These are phyloP conservation scores for Coffea canephora DNA, from an alignment of 257 asterid species.

Conservation along the genomic window DNA sequence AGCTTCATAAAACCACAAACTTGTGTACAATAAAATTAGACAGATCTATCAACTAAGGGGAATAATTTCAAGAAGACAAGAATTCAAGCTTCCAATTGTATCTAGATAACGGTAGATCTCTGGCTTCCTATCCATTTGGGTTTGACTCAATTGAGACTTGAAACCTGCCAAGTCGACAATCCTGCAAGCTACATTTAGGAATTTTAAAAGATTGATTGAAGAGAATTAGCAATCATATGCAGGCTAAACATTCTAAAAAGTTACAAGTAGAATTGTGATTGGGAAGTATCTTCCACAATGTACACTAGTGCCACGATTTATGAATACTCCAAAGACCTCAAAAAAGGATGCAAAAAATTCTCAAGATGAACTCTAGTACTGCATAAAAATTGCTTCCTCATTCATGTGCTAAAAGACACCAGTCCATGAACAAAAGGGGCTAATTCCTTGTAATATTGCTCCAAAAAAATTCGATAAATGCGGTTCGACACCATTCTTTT, in stretches of 20 bases:
- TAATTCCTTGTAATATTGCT: no score
- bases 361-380: not conserved
- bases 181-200: slow-evolving; percentile 16
- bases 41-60: no score
- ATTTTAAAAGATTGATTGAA: slow-evolving; percentile 9
- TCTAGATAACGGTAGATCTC: slow-evolving; percentile 27
- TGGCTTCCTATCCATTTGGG: slow-evolving; percentile 55
- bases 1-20: no score
- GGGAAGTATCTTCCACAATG: not conserved
- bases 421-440: no score
- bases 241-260: not conserved
- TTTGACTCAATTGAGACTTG: slow-evolving; percentile 43
- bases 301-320: not conserved
- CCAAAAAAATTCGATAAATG: no score
- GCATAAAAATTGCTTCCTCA: no score
- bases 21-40: no score
- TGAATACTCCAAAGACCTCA: not conserved
- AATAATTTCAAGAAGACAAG: no score
- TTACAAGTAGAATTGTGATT: no score
- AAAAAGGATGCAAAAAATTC: not conserved
- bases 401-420: no score
- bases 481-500: no score
- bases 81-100: no score
- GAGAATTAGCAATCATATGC: slow-evolving; percentile 9
- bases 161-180: slow-evolving; percentile 36